phyloP scores from a whole-genome alignment of 192 early-diverging fungal species.

The Coemansia sp. region DNA sequence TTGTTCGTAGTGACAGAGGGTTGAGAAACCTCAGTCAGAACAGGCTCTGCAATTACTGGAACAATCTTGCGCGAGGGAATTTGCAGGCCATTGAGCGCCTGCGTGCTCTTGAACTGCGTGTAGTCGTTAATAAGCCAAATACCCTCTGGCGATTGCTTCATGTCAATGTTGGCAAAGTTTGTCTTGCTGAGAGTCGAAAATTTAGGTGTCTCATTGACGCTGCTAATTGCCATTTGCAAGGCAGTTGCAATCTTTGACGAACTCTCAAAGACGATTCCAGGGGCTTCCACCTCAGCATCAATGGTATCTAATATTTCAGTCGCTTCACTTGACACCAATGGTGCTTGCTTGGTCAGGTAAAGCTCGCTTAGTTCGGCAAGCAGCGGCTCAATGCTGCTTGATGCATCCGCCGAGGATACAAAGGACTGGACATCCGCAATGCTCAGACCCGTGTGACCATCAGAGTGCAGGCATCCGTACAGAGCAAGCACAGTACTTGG shows the following conservation, averaged over 20 bases:
- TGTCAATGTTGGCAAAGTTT: background rate
- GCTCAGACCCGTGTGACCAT: background rate
- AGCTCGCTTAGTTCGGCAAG: background rate
- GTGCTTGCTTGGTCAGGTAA: background rate
- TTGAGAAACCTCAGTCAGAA: background rate
- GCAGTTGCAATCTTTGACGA: background rate
- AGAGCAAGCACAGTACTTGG: no score
- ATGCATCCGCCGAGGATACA: background rate
- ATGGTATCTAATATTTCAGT: background rate
- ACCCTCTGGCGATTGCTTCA: background rate
- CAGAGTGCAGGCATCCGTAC: background rate
- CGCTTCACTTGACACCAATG: background rate
- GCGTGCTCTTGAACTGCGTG: background rate
- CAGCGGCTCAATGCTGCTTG: background rate
- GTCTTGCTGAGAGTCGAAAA: background rate
- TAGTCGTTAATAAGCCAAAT: conserved; percentile 1
- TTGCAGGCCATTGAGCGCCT: background rate
- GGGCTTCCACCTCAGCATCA: background rate
- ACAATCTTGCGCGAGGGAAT: background rate
- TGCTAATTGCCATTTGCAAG: background rate
- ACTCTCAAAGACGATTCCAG: background rate
- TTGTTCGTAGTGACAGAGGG: background rate
- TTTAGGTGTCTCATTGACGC: background rate
- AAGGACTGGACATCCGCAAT: background rate
- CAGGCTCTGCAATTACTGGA: background rate